phyloP scores from a whole-genome alignment of 2,329 filamentous ascomycete genomes.

The Ophiostoma sp. region DNA sequence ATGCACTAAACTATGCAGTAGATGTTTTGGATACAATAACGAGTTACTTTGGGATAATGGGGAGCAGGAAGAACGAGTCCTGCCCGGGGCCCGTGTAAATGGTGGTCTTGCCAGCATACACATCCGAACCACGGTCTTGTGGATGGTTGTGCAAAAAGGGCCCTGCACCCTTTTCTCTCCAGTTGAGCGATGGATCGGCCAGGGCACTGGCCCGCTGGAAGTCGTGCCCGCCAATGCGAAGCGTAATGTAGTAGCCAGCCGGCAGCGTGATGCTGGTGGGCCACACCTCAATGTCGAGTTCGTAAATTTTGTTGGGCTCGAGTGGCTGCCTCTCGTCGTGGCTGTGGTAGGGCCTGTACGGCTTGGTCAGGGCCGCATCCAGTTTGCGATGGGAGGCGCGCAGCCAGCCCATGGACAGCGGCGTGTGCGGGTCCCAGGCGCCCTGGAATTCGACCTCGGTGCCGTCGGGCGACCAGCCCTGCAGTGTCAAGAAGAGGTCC shows the following conservation, averaged over 20 bases:
- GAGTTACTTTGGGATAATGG: not conserved
- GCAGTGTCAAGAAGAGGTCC: constrained; percentile 3
- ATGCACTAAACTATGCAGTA: not conserved
- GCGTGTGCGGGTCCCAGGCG: constrained; percentile 12
- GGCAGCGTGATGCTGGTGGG: not conserved
- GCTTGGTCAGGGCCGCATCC: not conserved
- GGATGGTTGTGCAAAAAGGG: not conserved
- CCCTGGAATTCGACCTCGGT: constrained; percentile 9
- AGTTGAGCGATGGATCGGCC: not conserved
- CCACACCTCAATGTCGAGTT: not conserved
- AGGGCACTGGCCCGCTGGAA: not conserved
- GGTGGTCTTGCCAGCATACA: not conserved
- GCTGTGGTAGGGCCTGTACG: constrained; percentile 7
- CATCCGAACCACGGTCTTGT: not conserved
- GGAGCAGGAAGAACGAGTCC: not conserved
- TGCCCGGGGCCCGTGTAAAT: not conserved
- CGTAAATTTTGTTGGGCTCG: not conserved
- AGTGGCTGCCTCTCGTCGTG: constrained; percentile 3
- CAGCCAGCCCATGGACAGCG: constrained; percentile 14
- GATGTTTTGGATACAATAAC: not conserved
- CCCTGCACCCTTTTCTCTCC: constrained; percentile 1
- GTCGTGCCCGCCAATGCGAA: not conserved
- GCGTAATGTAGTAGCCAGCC: not conserved
- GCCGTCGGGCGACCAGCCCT: constrained; percentile 2
- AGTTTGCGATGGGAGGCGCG: not conserved